Conservation (phyloP, 2,329 filamentous ascomycete genomes). For the Fusarium devonianum region DNA sequence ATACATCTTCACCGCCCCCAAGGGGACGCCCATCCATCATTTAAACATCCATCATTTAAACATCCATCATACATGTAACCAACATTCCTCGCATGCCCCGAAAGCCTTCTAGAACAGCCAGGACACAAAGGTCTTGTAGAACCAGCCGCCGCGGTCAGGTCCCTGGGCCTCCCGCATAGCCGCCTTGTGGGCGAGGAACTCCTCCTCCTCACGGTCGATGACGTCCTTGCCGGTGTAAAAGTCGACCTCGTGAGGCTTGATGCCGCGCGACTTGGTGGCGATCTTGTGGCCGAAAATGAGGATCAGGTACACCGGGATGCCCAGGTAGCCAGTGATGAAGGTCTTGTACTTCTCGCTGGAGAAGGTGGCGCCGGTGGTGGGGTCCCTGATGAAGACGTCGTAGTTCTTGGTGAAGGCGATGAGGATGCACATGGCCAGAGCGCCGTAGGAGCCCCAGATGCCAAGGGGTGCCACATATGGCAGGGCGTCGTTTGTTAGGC, state of each 20-base stretch:
- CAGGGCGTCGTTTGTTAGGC: slow-evolving; percentile 61
- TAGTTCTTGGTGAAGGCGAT: slow-evolving; percentile 87
- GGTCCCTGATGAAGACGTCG: slow-evolving; percentile 68
- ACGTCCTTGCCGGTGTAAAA: slow-evolving; percentile 76
- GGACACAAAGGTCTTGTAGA: slow-evolving; percentile 49
- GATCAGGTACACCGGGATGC: slow-evolving; percentile 76
- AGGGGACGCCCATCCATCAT: too few species aligned
- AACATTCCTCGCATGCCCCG: neutral
- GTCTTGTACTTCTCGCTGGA: slow-evolving; percentile 74
- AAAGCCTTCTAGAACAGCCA: slow-evolving; percentile 47
- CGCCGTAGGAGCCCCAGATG: slow-evolving; percentile 70
- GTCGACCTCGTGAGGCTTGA: slow-evolving; percentile 68
- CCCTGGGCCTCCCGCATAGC: slow-evolving; percentile 39
- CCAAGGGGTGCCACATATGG: slow-evolving; percentile 76
- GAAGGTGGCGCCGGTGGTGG: slow-evolving; percentile 20
- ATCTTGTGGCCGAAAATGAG: slow-evolving; percentile 75
- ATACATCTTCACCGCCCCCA: too few species aligned
- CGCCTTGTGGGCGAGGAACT: slow-evolving; percentile 62
- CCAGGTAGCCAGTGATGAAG: slow-evolving; percentile 79
- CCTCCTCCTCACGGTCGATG: slow-evolving; percentile 76
- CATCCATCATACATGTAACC: slow-evolving; percentile 8
- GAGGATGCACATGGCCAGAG: slow-evolving; percentile 73
- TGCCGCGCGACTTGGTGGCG: slow-evolving; percentile 58
- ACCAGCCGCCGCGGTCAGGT: slow-evolving; percentile 41
- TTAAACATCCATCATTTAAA: neutral